These are phyloP conservation scores for Narthecium ossifragum DNA, from an alignment of 106 monocot genomes.

Conservation along the genomic window DNA sequence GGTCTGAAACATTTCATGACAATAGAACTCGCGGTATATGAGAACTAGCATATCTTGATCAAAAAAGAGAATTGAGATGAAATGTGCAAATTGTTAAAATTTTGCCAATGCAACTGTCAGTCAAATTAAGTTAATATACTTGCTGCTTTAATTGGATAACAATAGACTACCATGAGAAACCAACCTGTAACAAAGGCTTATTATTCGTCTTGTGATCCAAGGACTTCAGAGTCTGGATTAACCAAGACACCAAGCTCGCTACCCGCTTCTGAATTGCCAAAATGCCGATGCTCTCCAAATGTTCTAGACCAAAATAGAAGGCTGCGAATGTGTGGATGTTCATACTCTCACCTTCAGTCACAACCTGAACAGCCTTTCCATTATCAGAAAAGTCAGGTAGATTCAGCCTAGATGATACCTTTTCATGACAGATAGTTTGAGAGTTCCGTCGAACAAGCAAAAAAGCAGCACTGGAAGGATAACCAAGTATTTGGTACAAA, in stretches of 20 bases:
- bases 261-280: conserved; percentile 21
- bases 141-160: too few species aligned
- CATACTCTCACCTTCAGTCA: conserved; percentile 18
- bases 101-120: too few species aligned
- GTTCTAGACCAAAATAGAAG: conserved; percentile 19
- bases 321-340: conserved; percentile 20
- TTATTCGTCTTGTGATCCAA: conserved; percentile 18
- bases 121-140: too few species aligned
- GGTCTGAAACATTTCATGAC: too few species aligned
- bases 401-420: conserved; percentile 6
- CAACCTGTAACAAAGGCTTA: conserved; percentile 30
- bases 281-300: conserved; percentile 25
- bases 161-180: too few species aligned
- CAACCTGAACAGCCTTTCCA: conserved; percentile 21
- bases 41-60: too few species aligned
- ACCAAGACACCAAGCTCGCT: conserved; percentile 17
- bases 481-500: conserved; percentile 26
- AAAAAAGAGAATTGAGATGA: too few species aligned
- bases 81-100: too few species aligned
- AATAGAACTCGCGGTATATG: too few species aligned
- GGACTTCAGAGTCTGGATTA: conserved; percentile 22
- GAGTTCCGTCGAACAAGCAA: conserved; percentile 19
- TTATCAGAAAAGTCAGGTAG: conserved; percentile 9
- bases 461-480: conserved; percentile 21
- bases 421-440: conserved; percentile 14